These are phyloP conservation scores for Capsicum chinense DNA, from an alignment of 257 asterid genomes.

Conservation along the genomic window DNA sequence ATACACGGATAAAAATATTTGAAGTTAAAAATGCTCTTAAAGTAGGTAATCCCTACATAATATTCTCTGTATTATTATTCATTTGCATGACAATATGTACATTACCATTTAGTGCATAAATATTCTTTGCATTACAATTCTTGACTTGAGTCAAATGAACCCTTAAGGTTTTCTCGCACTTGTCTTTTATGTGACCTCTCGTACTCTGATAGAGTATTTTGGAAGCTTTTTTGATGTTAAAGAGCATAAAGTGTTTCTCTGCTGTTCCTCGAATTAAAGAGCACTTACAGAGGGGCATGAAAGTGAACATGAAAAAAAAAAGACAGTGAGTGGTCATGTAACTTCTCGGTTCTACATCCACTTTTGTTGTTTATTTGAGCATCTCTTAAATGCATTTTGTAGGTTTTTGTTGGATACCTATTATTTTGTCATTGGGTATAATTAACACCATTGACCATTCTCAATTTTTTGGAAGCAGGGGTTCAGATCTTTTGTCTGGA, in stretches of 20 bases:
- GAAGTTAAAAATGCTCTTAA: not conserved
- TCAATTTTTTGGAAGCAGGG: constrained; percentile 63
- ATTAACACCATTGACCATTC: constrained; percentile 17
- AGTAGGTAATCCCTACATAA: not conserved
- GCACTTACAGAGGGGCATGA: not conserved
- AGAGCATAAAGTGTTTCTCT: not conserved
- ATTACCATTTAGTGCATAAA: not conserved
- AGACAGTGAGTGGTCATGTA: not conserved
- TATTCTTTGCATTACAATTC: not conserved
- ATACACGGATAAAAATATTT: not conserved
- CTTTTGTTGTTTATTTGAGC: not conserved
- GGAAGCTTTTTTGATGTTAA: not conserved
- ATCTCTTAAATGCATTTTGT: not conserved
- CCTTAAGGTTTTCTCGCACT: not conserved
- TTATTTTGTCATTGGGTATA: not conserved
- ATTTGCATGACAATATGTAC: not conserved
- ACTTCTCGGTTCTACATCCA: not conserved
- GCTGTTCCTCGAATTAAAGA: not conserved
- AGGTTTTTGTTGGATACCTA: not conserved
- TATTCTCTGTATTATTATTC: not conserved
- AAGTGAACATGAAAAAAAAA: not conserved
- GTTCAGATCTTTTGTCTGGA: constrained; percentile 97
- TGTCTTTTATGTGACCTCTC: not conserved
- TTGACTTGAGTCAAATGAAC: not conserved
- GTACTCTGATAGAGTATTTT: not conserved